Conservation (phyloP, 179 eudicot genomes). For the Beta lomatogona region DNA sequence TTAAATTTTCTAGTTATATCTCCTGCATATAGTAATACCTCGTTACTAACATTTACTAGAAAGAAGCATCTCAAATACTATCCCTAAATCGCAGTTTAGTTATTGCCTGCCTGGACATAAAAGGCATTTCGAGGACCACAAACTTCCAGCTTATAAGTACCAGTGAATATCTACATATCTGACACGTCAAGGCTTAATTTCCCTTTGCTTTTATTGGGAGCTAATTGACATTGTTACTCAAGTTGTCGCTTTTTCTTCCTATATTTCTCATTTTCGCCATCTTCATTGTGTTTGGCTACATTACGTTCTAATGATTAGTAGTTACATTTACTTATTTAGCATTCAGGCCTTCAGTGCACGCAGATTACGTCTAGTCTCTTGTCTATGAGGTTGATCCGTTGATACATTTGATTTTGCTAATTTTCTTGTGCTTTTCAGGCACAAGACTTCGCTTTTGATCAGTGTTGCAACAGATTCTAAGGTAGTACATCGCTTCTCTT, state of each 20-base stretch:
- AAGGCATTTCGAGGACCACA: neutral
- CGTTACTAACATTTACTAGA: neutral
- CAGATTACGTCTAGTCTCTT: neutral
- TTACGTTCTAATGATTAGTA: neutral
- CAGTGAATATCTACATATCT: neutral
- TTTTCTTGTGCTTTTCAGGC: conserved; percentile 49
- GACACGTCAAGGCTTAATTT: neutral
- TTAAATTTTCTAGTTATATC: neutral
- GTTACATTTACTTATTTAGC: no score
- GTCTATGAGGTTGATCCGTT: neutral
- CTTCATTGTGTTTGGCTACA: neutral
- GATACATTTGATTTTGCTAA: neutral
- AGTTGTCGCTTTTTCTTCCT: neutral
- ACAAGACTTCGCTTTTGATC: conserved; percentile 64
- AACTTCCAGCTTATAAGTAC: neutral
- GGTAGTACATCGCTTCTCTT: conserved; percentile 39
- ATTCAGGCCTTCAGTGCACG: neutral
- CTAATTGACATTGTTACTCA: neutral
- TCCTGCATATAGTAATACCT: neutral
- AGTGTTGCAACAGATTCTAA: conserved; percentile 71
- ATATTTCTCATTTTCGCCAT: neutral
- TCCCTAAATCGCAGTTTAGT: neutral
- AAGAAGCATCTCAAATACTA: no score
- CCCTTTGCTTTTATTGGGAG: neutral
- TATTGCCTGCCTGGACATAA: neutral